A percentile compares a stretch with the other conserved stretches of the same genome.
These are phyloP conservation scores for Sodiomyces alkalinus DNA, from an alignment of 2,329 filamentous ascomycete species.

Conservation along the genomic window DNA sequence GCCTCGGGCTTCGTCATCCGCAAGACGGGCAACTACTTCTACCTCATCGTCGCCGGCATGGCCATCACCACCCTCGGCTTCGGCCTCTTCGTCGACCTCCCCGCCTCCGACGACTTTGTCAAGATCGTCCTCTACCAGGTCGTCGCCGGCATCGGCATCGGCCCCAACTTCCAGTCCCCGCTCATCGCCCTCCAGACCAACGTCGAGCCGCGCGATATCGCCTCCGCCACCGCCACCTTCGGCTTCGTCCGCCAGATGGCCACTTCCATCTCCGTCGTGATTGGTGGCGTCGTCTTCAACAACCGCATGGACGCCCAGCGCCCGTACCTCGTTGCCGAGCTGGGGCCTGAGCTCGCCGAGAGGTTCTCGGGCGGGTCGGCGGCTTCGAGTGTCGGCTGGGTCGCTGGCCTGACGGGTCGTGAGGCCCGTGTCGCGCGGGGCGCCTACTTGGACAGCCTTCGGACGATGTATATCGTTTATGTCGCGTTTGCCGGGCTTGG, in stretches of 20 bases:
- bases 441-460: constrained; percentile 34
- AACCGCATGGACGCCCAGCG: constrained; percentile 23
- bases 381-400: constrained; percentile 43
- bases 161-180: constrained; percentile 47
- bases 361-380: constrained; percentile 43
- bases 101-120: constrained; percentile 28
- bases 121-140: constrained; percentile 41
- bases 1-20: constrained; percentile 26
- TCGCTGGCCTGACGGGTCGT: constrained; percentile 32
- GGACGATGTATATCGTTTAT: constrained; percentile 44
- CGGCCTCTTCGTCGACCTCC: constrained; percentile 40
- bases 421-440: constrained; percentile 25
- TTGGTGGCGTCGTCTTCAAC: constrained; percentile 28
- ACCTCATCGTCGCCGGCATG: constrained; percentile 37
- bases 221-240: constrained; percentile 47
- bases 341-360: constrained; percentile 33
- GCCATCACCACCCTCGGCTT: constrained; percentile 42
- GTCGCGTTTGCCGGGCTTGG: constrained; percentile 31
- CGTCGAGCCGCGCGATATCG: constrained; percentile 43
- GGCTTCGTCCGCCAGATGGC: constrained; percentile 43
- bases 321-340: constrained; percentile 26
- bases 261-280: constrained; percentile 40
- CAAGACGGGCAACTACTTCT: constrained; percentile 41
- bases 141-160: constrained; percentile 43
- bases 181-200: constrained; percentile 49